These are phyloP conservation scores for Eucalyptus cladocalyx DNA, from an alignment of 345 rosid genomes.

Conservation along the genomic window DNA sequence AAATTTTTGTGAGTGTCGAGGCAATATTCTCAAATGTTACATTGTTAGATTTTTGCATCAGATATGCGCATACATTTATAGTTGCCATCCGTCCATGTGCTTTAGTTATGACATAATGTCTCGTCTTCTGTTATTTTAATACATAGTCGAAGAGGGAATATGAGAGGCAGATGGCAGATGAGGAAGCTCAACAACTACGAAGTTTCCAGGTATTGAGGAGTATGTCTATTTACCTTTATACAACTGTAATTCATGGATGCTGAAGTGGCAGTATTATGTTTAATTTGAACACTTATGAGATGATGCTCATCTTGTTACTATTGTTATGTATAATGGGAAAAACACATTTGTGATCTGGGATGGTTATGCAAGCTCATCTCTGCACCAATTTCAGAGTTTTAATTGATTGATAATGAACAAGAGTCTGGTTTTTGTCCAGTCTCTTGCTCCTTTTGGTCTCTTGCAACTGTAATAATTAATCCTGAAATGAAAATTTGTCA, in stretches of 20 bases:
- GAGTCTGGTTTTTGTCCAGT: not conserved
- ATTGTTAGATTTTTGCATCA: not conserved
- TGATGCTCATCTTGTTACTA: not conserved
- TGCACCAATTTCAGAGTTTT: not conserved
- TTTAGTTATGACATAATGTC: not conserved
- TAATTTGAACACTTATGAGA: not conserved
- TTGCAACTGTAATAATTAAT: not conserved
- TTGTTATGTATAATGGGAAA: not conserved
- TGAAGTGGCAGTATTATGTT: not conserved
- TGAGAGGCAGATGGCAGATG: constrained; percentile 62
- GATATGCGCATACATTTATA: not conserved
- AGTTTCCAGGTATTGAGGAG: constrained; percentile 60
- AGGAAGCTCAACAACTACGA: constrained; percentile 59
- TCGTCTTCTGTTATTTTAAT: not conserved
- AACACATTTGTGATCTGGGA: not conserved
- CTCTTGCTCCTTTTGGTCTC: not conserved
- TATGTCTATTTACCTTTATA: not conserved
- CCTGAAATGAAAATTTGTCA: not conserved
- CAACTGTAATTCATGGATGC: not conserved
- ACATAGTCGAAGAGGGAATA: constrained; percentile 65
- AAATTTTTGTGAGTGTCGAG: not conserved
- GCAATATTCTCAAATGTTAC: not conserved
- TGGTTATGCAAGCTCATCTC: not conserved
- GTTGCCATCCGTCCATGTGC: not conserved
- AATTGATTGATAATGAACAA: not conserved